Conservation (phyloP, 129 eudicot species). For the Cynara cardunculus region DNA sequence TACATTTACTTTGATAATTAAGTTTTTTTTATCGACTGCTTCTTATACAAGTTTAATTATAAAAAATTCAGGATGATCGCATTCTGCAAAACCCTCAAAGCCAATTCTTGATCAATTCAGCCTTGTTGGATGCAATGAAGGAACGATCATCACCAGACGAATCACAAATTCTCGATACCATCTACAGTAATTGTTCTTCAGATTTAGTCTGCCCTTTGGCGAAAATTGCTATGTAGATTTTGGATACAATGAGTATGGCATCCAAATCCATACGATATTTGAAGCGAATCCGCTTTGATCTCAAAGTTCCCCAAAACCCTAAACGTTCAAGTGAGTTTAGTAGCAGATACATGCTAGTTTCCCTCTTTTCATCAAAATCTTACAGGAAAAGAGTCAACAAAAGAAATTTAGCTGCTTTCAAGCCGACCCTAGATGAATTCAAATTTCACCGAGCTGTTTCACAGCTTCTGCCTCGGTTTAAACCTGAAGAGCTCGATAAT, state of each 20-base stretch:
- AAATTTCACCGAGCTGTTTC: constrained; percentile 47
- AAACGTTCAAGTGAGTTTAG: not conserved
- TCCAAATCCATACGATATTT: constrained; percentile 5
- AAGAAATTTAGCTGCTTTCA: constrained; percentile 43
- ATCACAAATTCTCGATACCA: not conserved
- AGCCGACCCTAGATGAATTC: constrained; percentile 48
- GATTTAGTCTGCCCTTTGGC: not conserved
- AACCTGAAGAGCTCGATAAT: constrained; percentile 59
- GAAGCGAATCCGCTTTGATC: not conserved
- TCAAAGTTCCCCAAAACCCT: constrained; percentile 23
- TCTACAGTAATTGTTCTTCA: not conserved
- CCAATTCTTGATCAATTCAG: not conserved
- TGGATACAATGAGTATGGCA: constrained; percentile 8
- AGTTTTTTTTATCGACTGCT: not conserved
- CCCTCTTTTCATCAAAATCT: constrained; percentile 41
- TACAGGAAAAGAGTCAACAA: constrained; percentile 43
- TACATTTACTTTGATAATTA: too few species aligned
- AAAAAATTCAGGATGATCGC: not conserved
- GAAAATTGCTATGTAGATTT: not conserved
- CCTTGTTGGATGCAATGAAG: not conserved
- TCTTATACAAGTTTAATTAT: not conserved
- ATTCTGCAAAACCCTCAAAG: not conserved
- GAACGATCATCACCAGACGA: not conserved
- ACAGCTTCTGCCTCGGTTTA: constrained; percentile 69
- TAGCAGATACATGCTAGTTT: constrained; percentile 2